Base-by-base conservation (phyloP, 163 green algal genomes). In the Volvox carteri region DNA sequence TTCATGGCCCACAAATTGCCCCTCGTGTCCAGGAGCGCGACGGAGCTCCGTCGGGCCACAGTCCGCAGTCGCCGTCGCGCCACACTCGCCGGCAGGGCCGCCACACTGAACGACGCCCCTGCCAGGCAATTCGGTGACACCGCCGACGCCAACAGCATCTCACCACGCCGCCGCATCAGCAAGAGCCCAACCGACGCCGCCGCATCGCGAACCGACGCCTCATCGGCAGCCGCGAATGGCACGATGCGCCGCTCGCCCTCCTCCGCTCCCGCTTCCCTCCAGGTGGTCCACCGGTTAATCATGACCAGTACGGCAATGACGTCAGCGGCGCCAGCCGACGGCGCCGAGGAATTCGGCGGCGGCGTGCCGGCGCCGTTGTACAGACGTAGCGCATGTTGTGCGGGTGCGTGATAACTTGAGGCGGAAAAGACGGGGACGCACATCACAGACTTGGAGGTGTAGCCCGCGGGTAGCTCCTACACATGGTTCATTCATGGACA, bases 391-490 rank as follows among this genome's bases (percentile, higher is more conserved):
- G 41, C 65, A 37, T 25, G 72, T 60, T n/a, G 1, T n/a, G 18
- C 41, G 72, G 30, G 70, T n/a, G 41, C 35, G 72, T 79, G 72
- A 23, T 58, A 44, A 41, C 35, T 58, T 39, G 83, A 35, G 46
- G 28, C 30, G 23, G 67, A 56, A 48, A 88, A 60, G 23, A 88
- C 83, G 1, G 83, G 83, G 23, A 88, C 50, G 23, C 28, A 60
- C 83, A 88, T 88, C 67, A 88, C 73, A 35, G 48, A 75, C 44
- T 88, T 88, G 65, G 48, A 75, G 42, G 46, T 42, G 83, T 88
- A 88, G 35, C 83, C 83, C 6, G 80, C 60, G 28, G 83, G 83
- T 37, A 88, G 67, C 83, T 88, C 83, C 80, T 87, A 62, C 7
- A 37, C 1, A n/a, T n/a, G n/a, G n/a, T n/a, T n/a, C n/a, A n/a